Percentiles rank a stretch among this genome's conserved stretches.
These are phyloP conservation scores for Spathaspora girioi DNA, from an alignment of 805 yeast species.

Conservation along the genomic window DNA sequence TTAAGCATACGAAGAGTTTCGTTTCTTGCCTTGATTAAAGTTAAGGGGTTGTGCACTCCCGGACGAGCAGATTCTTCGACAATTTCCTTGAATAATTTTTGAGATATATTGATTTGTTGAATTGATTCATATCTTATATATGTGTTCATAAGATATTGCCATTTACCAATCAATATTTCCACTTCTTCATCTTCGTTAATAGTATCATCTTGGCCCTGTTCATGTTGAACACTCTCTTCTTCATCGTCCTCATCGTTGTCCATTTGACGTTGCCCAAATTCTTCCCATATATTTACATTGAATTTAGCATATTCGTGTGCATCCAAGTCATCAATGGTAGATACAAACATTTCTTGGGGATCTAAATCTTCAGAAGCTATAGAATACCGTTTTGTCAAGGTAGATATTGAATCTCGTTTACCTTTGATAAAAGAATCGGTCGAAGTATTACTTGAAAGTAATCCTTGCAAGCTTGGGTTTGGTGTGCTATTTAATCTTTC, in stretches of 20 bases:
- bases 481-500: constrained; percentile 8
- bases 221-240: background rate
- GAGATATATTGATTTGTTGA: constrained; percentile 47
- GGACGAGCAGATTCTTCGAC: constrained; percentile 11
- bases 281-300: constrained; percentile 15
- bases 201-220: background rate
- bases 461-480: constrained; percentile 3
- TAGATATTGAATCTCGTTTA: constrained; percentile 3
- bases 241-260: constrained; percentile 7
- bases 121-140: constrained; percentile 42
- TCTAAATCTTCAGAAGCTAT: constrained; percentile 20
- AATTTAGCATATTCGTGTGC: constrained; percentile 1
- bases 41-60: constrained; percentile 23
- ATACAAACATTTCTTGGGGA: constrained; percentile 17
- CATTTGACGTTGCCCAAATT: constrained; percentile 9
- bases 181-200: background rate
- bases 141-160: constrained; percentile 34
- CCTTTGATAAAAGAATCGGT: background rate
- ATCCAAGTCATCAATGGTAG: constrained; percentile 23
- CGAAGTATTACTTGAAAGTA: background rate
- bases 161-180: constrained; percentile 19
- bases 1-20: constrained; percentile 30
- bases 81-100: constrained; percentile 30
- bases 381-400: constrained; percentile 5
- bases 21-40: constrained; percentile 23